These are phyloP conservation scores for Cryptococcus sp. DNA, from an alignment of 1,284 basidiomycete genomes.

Conservation along the genomic window DNA sequence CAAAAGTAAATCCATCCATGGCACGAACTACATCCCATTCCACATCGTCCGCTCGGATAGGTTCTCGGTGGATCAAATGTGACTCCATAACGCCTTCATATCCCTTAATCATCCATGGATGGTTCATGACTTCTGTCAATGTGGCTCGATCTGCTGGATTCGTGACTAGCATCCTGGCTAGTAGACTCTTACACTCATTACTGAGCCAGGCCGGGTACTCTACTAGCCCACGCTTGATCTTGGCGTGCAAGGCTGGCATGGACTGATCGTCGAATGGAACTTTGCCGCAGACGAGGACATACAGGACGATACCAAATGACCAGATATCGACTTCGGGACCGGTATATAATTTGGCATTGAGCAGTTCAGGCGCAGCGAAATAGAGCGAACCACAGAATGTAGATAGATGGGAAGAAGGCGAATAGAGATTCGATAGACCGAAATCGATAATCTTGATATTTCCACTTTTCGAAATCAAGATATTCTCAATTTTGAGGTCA, in stretches of 20 bases:
- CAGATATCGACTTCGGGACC: slow-evolving; percentile 98
- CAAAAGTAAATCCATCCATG: slow-evolving; percentile 98
- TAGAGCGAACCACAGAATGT: slow-evolving; percentile 98
- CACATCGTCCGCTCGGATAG: slow-evolving; percentile 78
- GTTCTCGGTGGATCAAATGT: slow-evolving; percentile 82
- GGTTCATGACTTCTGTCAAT: slow-evolving; percentile 78
- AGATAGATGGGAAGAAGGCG: slow-evolving; percentile 74
- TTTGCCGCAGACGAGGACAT: slow-evolving; percentile 95
- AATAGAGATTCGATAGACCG: slow-evolving; percentile 94
- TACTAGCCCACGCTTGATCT: slow-evolving; percentile 95
- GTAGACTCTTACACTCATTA: slow-evolving; percentile 88
- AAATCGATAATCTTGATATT: slow-evolving; percentile 99
- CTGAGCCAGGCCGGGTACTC: slow-evolving; percentile 98
- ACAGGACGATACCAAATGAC: slow-evolving; percentile 97
- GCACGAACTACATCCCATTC: slow-evolving; percentile 79
- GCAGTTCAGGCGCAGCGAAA: slow-evolving; percentile 93
- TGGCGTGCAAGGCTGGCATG: slow-evolving; percentile 97
- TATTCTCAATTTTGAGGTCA: slow-evolving; percentile 98
- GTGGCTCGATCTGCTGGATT: slow-evolving; percentile 81
- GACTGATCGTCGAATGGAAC: slow-evolving; percentile 99
- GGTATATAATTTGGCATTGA: slow-evolving; percentile 94
- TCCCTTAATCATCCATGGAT: slow-evolving; percentile 94
- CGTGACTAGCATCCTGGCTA: slow-evolving; percentile 94
- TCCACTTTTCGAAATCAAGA: slow-evolving; percentile 95
- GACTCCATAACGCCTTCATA: slow-evolving; percentile 73